A percentile compares a stretch with the other conserved stretches of the same genome.
Conservation (phyloP, 2,329 filamentous ascomycete genomes). For the Basipetospora chlamydospora region DNA sequence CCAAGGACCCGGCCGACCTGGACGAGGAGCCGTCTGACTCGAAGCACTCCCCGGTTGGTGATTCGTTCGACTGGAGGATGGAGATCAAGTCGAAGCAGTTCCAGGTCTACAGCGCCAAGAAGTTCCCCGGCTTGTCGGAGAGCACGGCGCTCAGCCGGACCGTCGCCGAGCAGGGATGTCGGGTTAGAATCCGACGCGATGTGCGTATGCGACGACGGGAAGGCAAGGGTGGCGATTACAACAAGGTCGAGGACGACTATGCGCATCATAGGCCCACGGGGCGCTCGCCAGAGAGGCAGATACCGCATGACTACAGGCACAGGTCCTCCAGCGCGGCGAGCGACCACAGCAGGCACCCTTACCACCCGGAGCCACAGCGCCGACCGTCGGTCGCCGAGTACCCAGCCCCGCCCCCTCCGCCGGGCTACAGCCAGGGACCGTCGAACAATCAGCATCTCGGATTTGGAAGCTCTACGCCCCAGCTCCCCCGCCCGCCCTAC, state of each 20-base stretch:
- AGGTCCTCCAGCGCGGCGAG: constrained; percentile 48
- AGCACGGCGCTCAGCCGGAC: constrained; percentile 80
- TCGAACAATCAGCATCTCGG: constrained; percentile 17
- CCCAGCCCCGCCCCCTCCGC: constrained; percentile 20
- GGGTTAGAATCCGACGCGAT: constrained; percentile 87
- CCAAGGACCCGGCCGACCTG: constrained; percentile 70
- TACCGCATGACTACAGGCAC: constrained; percentile 23
- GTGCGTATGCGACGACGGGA: constrained; percentile 81
- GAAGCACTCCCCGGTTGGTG: constrained; percentile 18
- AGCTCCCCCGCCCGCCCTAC: constrained; percentile 23
- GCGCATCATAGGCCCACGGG: constrained; percentile 18
- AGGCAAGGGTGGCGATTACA: constrained; percentile 41
- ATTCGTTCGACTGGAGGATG: constrained; percentile 64
- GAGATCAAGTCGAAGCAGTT: constrained; percentile 83
- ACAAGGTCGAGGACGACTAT: constrained; percentile 53
- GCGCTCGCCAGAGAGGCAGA: constrained; percentile 16
- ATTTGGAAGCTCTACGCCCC: constrained; percentile 20
- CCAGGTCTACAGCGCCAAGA: constrained; percentile 90
- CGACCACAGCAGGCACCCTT: constrained; percentile 27
- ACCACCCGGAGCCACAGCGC: constrained; percentile 24
- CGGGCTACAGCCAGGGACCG: constrained; percentile 16
- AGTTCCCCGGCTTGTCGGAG: constrained; percentile 85
- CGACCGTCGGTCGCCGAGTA: constrained; percentile 33
- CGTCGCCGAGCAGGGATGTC: constrained; percentile 91
- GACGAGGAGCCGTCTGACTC: constrained; percentile 33